A percentile compares a stretch with the other conserved stretches of the same genome.
Evolutionary conservation across 2,329 filamentous ascomycete genomes (phyloP).

Genomic region (Dactylellina parvicollis): DNA sequence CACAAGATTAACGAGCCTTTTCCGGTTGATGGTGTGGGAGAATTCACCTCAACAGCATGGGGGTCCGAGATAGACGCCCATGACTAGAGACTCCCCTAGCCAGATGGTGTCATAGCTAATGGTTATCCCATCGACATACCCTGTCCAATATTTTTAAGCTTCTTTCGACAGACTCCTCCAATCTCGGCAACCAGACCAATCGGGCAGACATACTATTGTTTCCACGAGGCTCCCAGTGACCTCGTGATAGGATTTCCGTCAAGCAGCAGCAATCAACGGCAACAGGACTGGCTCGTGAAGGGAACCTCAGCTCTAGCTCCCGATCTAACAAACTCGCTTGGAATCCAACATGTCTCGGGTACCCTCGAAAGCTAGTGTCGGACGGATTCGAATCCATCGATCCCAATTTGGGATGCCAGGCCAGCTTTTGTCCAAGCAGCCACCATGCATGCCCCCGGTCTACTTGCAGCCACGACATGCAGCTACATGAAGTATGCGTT

Average conservation of each 20-base stretch:
- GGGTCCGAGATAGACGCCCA: conserved; percentile 21
- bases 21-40: conserved; percentile 26
- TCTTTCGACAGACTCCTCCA: conserved; percentile 32
- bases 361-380: background rate
- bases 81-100: background rate
- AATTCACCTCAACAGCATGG: conserved; percentile 26
- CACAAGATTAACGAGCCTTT: conserved; percentile 16
- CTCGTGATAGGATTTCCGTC: conserved; percentile 1
- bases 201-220: conserved; percentile 9
- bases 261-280: background rate
- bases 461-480: conserved; percentile 8
- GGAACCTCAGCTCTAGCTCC: background rate
- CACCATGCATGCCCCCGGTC: conserved; percentile 26
- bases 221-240: background rate
- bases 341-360: conserved; percentile 32
- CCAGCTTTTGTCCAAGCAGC: conserved; percentile 28
- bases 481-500: conserved; percentile 46
- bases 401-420: conserved; percentile 42
- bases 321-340: conserved; percentile 17
- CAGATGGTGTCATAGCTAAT: conserved; percentile 35
- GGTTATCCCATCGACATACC: conserved; percentile 19
- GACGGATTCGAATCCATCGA: background rate
- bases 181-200: conserved; percentile 47
- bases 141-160: conserved; percentile 41
- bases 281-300: background rate